phyloP scores from a whole-genome alignment of 306 rosid genomes.

The Quercus wislizeni region DNA sequence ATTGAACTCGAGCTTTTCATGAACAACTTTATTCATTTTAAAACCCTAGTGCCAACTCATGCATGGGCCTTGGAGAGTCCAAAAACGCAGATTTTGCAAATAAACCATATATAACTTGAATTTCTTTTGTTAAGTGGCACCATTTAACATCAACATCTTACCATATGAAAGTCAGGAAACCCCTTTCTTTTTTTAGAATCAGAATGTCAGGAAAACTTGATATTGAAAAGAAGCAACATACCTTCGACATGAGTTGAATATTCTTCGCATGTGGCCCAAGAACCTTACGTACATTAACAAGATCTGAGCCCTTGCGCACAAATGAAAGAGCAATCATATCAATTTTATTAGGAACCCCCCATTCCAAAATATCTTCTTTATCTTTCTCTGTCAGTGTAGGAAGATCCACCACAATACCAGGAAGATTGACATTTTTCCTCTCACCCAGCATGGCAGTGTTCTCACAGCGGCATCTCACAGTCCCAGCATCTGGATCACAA shows the following conservation, averaged over 20 bases:
- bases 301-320: conserved; percentile 95
- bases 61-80: not conserved
- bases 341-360: conserved; percentile 95
- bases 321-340: conserved; percentile 99
- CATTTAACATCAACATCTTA: too few species aligned
- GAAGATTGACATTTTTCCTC: conserved; percentile 95
- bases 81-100: not conserved
- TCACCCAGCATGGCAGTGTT: conserved; percentile 86
- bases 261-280: conserved; percentile 77
- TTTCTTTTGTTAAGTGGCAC: too few species aligned
- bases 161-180: not conserved
- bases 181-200: not conserved
- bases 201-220: not conserved
- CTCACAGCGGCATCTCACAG: conserved; percentile 81
- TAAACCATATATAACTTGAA: not conserved
- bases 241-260: conserved; percentile 90
- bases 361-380: conserved; percentile 80
- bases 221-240: conserved; percentile 26
- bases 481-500: conserved; percentile 60
- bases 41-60: not conserved
- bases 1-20: not conserved
- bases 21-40: not conserved
- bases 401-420: conserved; percentile 94
- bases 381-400: conserved; percentile 95
- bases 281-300: conserved; percentile 86